Evolutionary conservation across 1,284 basidiomycete species (phyloP).

Genomic region (Pascua sp.): DNA sequence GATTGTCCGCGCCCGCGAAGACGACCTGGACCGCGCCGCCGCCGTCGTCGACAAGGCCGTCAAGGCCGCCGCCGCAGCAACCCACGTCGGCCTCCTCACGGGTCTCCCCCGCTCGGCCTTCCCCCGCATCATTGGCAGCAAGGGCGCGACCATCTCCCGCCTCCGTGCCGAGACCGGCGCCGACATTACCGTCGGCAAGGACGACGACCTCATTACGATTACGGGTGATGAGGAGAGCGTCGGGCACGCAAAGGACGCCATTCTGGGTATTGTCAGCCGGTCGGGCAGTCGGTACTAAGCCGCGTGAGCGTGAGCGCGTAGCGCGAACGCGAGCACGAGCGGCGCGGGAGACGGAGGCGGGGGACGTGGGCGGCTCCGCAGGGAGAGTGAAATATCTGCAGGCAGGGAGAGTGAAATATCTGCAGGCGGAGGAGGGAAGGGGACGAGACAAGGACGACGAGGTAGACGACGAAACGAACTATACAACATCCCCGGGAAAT

Average conservation of each 20-base stretch:
- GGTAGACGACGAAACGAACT: too few relatives aligned
- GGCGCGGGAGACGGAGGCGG: too few relatives aligned
- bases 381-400: too few relatives aligned
- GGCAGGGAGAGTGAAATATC: too few relatives aligned
- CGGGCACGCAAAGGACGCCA: constrained; percentile 71
- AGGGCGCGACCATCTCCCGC: constrained; percentile 69
- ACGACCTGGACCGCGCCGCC: constrained; percentile 70
- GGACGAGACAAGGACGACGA: too few relatives aligned
- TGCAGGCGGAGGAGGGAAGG: too few relatives aligned
- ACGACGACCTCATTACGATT: constrained; percentile 74
- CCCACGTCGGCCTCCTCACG: constrained; percentile 51
- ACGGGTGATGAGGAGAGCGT: constrained; percentile 68
- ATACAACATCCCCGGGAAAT: too few relatives aligned
- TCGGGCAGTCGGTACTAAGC: constrained; percentile 8
- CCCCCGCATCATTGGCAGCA: constrained; percentile 76
- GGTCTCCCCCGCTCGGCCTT: constrained; percentile 51
- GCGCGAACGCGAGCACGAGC: too few relatives aligned
- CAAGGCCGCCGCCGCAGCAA: constrained; percentile 60
- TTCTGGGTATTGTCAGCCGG: constrained; percentile 62
- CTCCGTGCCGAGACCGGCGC: constrained; percentile 80
- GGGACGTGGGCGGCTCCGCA: too few relatives aligned
- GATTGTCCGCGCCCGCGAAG: constrained; percentile 75
- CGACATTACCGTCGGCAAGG: constrained; percentile 80
- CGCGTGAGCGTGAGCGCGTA: neutral
- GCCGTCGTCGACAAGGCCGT: constrained; percentile 64